Evolutionary conservation across 176 grass and related monocot genomes (phyloP).

Genomic region (Ensete glaucum): DNA sequence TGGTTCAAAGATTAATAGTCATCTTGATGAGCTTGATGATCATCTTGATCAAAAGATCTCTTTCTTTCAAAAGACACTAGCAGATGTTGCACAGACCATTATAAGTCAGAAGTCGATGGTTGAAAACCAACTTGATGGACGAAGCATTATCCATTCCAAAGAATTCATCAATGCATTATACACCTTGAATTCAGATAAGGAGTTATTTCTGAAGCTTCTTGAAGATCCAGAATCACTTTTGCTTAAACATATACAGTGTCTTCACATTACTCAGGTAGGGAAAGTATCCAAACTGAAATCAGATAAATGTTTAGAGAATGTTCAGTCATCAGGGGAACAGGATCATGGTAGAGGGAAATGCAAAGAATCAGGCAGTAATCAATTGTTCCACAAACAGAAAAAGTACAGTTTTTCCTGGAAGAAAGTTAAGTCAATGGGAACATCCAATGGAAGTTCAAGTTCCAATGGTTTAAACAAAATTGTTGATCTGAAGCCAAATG

Average conservation of each 20-base stretch:
- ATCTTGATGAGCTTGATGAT: slow-evolving; percentile 37
- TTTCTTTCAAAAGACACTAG: slow-evolving; percentile 1
- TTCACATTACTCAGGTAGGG: slow-evolving; percentile 26
- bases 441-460: slow-evolving; percentile 19
- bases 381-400: slow-evolving; percentile 36
- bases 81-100: slow-evolving; percentile 24
- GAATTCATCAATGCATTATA: slow-evolving; percentile 83
- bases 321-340: slow-evolving; percentile 8
- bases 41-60: slow-evolving; percentile 16
- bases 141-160: slow-evolving; percentile 45
- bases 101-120: slow-evolving; percentile 30
- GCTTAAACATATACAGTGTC: slow-evolving; percentile 55
- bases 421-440: slow-evolving; percentile 49
- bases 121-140: slow-evolving; percentile 34
- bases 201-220: slow-evolving; percentile 80
- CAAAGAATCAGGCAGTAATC: slow-evolving; percentile 20
- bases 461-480: slow-evolving; percentile 47
- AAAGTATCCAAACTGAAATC: not conserved
- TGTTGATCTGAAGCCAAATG: slow-evolving; percentile 68
- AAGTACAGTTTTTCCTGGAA: slow-evolving; percentile 56
- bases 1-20: slow-evolving; percentile 58
- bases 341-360: slow-evolving; percentile 23
- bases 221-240: slow-evolving; percentile 70
- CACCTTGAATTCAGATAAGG: slow-evolving; percentile 75
- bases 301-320: slow-evolving; percentile 24